Evolutionary conservation across 2,329 filamentous ascomycete species (phyloP).

Genomic region (Arthrobotrys musiformis): DNA sequence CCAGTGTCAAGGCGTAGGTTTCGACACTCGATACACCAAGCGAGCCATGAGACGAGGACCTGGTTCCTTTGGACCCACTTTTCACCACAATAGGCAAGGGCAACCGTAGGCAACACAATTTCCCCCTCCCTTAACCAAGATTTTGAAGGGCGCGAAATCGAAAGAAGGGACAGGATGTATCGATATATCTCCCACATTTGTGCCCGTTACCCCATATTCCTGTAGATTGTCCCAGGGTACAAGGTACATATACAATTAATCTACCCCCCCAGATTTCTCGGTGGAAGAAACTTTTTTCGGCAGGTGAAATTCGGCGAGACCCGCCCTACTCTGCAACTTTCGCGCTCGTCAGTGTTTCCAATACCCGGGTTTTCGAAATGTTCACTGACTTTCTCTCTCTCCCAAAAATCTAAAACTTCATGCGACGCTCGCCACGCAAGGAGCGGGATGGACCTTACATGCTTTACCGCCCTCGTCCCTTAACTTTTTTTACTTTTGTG

Average conservation of each 20-base stretch:
- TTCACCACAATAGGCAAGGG: slow-evolving; percentile 19
- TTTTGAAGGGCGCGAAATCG: slow-evolving; percentile 12
- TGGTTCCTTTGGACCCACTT: not conserved
- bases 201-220: slow-evolving; percentile 17
- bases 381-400: not conserved
- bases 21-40: slow-evolving; percentile 28
- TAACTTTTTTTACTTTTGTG: not conserved
- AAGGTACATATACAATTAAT: slow-evolving; percentile 25
- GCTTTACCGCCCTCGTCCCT: not conserved
- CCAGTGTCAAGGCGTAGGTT: slow-evolving; percentile 18
- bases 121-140: slow-evolving; percentile 4
- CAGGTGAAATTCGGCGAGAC: slow-evolving; percentile 35
- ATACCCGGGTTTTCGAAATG: not conserved
- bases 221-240: slow-evolving; percentile 15
- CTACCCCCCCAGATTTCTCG: not conserved
- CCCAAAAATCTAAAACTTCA: slow-evolving; percentile 35
- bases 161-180: slow-evolving; percentile 23
- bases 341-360: slow-evolving; percentile 11
- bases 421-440: slow-evolving; percentile 32
- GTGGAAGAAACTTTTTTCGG: slow-evolving; percentile 22
- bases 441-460: not conserved
- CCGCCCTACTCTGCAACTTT: not conserved
- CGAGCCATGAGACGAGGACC: slow-evolving; percentile 2
- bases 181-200: slow-evolving; percentile 20
- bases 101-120: slow-evolving; percentile 41